These are phyloP conservation scores for Cryptococcus sp. DNA, from an alignment of 1,284 basidiomycete genomes.

Conservation along the genomic window DNA sequence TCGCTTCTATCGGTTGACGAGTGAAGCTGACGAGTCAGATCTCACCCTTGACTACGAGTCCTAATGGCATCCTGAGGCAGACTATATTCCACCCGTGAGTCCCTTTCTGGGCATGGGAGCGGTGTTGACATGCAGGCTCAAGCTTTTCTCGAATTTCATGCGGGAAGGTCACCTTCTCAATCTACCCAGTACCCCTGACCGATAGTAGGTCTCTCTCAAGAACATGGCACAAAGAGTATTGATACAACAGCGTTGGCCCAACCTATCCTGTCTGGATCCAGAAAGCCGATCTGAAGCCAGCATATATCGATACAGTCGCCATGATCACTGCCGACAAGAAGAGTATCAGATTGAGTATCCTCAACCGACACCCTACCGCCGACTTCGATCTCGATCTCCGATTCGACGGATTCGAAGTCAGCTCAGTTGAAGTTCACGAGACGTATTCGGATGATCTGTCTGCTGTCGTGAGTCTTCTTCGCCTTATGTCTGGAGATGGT, in stretches of 20 bases:
- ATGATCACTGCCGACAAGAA: conserved; percentile 17
- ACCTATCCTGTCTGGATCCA: conserved; percentile 37
- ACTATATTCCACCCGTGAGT: conserved; percentile 37
- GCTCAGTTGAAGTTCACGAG: conserved; percentile 28
- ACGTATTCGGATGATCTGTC: conserved; percentile 38
- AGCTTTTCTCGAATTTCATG: conserved; percentile 37
- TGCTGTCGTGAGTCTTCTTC: conserved; percentile 20
- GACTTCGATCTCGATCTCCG: conserved; percentile 25
- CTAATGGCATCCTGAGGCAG: conserved; percentile 31
- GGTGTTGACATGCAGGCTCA: conserved; percentile 10
- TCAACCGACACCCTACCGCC: conserved; percentile 38
- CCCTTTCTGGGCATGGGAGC: too few species aligned
- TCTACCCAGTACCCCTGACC: conserved; percentile 23
- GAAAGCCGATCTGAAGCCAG: conserved; percentile 21
- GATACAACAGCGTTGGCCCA: conserved; percentile 23
- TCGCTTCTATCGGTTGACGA: conserved; percentile 11
- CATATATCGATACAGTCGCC: conserved; percentile 37
- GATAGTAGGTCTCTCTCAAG: conserved; percentile 21
- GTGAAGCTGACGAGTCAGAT: conserved; percentile 19
- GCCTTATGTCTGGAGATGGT: neutral
- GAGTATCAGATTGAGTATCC: conserved; percentile 31
- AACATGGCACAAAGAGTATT: neutral
- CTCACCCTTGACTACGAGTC: conserved; percentile 36
- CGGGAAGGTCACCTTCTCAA: conserved; percentile 34
- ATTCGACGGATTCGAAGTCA: conserved; percentile 25